Base-by-base conservation (phyloP, 768 basidiomycete genomes). In the Trametes gibbosa region DNA sequence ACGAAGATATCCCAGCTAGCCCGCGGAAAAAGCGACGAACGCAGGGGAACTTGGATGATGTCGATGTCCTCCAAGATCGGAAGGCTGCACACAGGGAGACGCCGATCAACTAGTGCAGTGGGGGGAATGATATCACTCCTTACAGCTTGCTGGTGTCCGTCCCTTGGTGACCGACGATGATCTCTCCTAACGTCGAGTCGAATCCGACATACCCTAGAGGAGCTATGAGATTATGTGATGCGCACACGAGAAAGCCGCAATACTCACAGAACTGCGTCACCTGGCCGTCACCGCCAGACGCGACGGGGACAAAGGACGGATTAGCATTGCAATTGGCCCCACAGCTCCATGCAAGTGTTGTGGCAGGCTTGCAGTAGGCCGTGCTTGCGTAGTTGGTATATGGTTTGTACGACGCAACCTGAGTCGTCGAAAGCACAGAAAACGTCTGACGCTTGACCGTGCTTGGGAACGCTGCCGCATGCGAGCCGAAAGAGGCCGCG, bases 161-260 rank as follows among this genome's bases (percentile, higher is more conserved):
- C 0, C 76, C 76, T 52, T 76, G 72, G 58, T 77, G 75, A 0
- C 70, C 65, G 5, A 76, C 75, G 47, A 76, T 70, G 27, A 76
- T 70, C 1, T 68, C 73, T 17, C 68, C 57, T n/a, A 77, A 65
- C 4, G 62, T 70, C 0, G 80, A 75, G 54, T 78, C 78, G 57
- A 73, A 83, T n/a, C 83, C 82, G 23, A 84, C 82, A 55, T 71
- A 82, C 81, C 81, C 82, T 82, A 34, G 0, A 34, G 19, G 5
- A 24, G 6, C 29, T 5, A 5, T 4, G 17, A 23, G 14, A 13
- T 42, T n/a, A 16, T 8, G 1, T 21, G 21, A 13, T 9, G 21
- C 21, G 21, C 41, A 24, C 24, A 6, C 21, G 43, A 21, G 24
- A 16, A 21, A 19, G 12, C 1, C 17, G 5, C 12, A 19, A 5